Evolutionary conservation across 2,329 filamentous ascomycete genomes (phyloP).

Genomic region (Phaeosphaeria sp.): DNA sequence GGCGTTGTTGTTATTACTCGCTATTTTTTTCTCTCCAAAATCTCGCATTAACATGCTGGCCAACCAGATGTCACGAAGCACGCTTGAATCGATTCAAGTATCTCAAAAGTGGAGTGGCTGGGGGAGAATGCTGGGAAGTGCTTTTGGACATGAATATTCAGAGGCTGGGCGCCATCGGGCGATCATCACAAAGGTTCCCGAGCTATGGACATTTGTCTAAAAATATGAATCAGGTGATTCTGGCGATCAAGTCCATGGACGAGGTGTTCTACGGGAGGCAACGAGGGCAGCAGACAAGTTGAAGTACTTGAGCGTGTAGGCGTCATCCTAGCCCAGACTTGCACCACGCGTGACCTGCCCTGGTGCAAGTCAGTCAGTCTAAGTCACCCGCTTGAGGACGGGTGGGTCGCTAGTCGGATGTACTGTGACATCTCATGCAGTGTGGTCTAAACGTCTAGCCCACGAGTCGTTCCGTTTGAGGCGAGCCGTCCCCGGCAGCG

Average conservation of each 20-base stretch:
- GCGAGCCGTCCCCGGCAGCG: slow-evolving; percentile 12
- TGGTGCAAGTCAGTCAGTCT: background rate
- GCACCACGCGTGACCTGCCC: background rate
- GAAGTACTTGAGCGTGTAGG: background rate
- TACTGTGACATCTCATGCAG: slow-evolving; percentile 17
- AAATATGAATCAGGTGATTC: too few species aligned
- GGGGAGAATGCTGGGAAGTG: background rate
- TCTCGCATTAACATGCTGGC: too few species aligned
- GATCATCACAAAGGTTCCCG: background rate
- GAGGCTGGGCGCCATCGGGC: background rate
- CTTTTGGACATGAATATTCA: background rate
- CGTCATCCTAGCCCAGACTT: background rate
- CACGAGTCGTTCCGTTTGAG: slow-evolving; percentile 7
- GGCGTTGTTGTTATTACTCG: too few species aligned
- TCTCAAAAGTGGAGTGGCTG: too few species aligned
- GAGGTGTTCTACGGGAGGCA: background rate
- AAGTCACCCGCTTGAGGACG: background rate
- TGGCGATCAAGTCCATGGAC: background rate
- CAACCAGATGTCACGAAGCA: too few species aligned
- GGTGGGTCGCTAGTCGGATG: slow-evolving; percentile 11
- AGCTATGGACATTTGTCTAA: background rate
- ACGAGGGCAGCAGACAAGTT: background rate
- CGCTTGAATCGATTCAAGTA: too few species aligned
- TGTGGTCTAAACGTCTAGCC: slow-evolving; percentile 16
- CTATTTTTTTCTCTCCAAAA: too few species aligned